These are phyloP conservation scores for Prunus yedoensis DNA, from an alignment of 331 rosid genomes.

Conservation along the genomic window DNA sequence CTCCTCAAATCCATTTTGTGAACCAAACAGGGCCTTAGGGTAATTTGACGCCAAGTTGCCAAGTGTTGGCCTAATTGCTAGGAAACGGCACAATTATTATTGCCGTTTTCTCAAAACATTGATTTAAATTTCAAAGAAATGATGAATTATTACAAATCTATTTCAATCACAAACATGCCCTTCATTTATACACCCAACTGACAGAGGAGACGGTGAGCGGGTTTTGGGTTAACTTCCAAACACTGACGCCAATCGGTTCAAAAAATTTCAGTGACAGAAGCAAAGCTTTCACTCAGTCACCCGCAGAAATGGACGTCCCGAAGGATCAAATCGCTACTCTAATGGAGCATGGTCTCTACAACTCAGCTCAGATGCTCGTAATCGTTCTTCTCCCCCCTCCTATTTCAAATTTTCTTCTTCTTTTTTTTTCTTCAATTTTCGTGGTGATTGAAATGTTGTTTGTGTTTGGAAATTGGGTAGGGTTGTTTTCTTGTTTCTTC, in stretches of 20 bases:
- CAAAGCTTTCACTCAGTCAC: conserved; percentile 12
- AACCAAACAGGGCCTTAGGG: no score
- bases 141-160: no score
- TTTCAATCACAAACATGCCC: background rate
- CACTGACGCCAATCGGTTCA: background rate
- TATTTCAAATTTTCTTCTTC: conserved; percentile 12
- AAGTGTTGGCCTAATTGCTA: no score
- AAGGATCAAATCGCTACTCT: conserved; percentile 87
- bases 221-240: background rate
- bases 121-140: background rate
- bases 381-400: conserved; percentile 4
- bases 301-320: conserved; percentile 77
- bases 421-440: background rate
- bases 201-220: background rate
- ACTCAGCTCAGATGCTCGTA: conserved; percentile 97
- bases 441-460: background rate
- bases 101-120: no score
- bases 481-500: conserved; percentile 97
- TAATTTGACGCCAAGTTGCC: no score
- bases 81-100: no score
- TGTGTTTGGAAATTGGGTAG: conserved; percentile 30
- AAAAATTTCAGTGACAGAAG: conserved; percentile 7
- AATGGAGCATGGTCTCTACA: conserved; percentile 84
- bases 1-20: accelerated
- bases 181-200: background rate